Conservation (phyloP, 352 stramenopile genomes). For the Phytophthora uliginosa region DNA sequence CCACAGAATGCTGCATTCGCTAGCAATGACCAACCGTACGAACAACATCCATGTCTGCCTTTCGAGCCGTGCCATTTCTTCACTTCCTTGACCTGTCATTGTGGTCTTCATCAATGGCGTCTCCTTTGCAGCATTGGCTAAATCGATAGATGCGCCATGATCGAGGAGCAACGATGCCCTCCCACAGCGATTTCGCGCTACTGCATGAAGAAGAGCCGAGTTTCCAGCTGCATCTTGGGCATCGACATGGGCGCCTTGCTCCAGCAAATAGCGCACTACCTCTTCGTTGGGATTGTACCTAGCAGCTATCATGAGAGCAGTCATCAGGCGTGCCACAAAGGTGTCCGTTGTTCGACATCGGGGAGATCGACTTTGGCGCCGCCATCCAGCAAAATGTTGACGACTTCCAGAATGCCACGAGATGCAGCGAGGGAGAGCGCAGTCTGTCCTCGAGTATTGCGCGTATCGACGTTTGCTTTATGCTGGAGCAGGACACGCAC, state of each 20-base stretch:
- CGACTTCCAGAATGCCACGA: not conserved
- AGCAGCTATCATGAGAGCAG: not conserved
- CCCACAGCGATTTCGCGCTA: not conserved
- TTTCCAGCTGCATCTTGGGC: not conserved
- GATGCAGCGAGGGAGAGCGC: not conserved
- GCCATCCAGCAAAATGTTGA: not conserved
- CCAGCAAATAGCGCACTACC: not conserved
- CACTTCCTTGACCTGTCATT: not conserved
- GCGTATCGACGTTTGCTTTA: not conserved
- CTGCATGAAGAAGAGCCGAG: not conserved
- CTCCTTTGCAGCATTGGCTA: not conserved
- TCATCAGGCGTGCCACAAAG: not conserved
- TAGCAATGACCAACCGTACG: not conserved
- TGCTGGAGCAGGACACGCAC: not conserved
- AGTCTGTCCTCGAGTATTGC: not conserved
- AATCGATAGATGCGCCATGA: not conserved
- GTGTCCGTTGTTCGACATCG: not conserved
- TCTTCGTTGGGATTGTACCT: not conserved
- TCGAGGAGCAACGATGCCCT: not conserved
- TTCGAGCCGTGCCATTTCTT: not conserved
- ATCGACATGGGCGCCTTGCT: not conserved
- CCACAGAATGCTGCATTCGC: not conserved
- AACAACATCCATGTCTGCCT: not conserved
- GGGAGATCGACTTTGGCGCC: slow-evolving; percentile 1
- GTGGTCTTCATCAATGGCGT: not conserved